Percentiles rank a stretch among this genome's conserved stretches.
Evolutionary conservation across 106 monocot genomes (phyloP).

Genomic region (Allium cepa): DNA sequence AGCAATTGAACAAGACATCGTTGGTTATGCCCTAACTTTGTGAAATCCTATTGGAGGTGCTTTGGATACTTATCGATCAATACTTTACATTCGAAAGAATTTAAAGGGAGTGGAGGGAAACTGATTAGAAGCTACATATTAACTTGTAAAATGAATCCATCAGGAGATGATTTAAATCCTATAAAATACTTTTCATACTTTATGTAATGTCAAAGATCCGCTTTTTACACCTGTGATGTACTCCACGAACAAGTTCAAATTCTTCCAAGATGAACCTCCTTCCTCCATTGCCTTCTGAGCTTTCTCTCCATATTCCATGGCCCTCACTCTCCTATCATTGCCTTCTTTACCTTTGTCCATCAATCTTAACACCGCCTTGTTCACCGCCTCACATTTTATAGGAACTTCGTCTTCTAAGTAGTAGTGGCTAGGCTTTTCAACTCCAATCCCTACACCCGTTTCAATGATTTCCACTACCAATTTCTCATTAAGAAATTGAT

Average conservation of each 20-base stretch:
- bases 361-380: neutral
- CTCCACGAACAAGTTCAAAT: conserved; percentile 15
- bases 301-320: conserved; percentile 9
- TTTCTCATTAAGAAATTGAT: conserved; percentile 19
- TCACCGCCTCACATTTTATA: neutral
- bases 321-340: conserved; percentile 3
- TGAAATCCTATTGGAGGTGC: too few species aligned
- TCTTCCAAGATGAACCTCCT: conserved; percentile 14
- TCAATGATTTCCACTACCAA: conserved; percentile 11
- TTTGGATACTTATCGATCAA: too few species aligned
- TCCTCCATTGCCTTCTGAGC: conserved; percentile 5
- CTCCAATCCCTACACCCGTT: conserved; percentile 7
- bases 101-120: too few species aligned
- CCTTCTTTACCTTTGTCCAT: neutral
- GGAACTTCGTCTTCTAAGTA: neutral
- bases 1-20: too few species aligned
- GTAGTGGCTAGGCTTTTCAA: neutral
- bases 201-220: too few species aligned
- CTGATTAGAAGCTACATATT: too few species aligned
- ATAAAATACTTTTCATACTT: too few species aligned
- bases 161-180: too few species aligned
- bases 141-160: too few species aligned
- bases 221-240: neutral
- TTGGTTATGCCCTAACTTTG: too few species aligned
- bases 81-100: too few species aligned